These are phyloP conservation scores for Penium margaritaceum DNA, from an alignment of 139 green algal species.

Conservation along the genomic window DNA sequence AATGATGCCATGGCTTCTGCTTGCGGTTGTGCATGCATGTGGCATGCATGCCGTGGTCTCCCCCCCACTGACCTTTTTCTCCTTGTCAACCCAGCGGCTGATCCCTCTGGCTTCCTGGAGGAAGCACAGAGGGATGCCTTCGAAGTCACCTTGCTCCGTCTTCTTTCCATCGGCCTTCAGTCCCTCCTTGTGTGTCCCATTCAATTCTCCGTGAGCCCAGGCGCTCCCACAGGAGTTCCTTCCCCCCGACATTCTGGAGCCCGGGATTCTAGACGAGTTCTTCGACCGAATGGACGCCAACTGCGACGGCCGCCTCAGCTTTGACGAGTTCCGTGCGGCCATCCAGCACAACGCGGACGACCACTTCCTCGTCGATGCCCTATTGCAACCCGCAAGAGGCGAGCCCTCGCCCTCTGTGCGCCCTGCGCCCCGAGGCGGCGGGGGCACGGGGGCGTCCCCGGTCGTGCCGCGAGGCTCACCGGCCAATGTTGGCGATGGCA, in stretches of 20 bases:
- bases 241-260: constrained; percentile 16
- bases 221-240: constrained; percentile 28
- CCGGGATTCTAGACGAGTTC: constrained; percentile 32
- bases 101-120: no score
- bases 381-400: constrained; percentile 25
- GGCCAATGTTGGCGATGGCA: no score
- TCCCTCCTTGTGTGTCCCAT: no score
- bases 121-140: no score
- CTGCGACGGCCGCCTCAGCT: constrained; percentile 31
- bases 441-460: neutral
- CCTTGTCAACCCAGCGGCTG: no score
- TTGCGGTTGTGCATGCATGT: no score
- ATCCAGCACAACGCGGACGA: constrained; percentile 11
- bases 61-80: no score
- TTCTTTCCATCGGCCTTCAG: no score
- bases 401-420: neutral
- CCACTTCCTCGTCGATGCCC: constrained; percentile 23
- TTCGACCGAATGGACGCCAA: constrained; percentile 38
- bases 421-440: neutral
- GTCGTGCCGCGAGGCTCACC: neutral
- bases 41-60: no score
- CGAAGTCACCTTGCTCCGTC: no score
- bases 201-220: no score
- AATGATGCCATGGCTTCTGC: no score
- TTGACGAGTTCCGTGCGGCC: constrained; percentile 29